A percentile compares a stretch with the other conserved stretches of the same genome.
These are phyloP conservation scores for Coemansia sp. DNA, from an alignment of 192 early-diverging fungal genomes.

Conservation along the genomic window DNA sequence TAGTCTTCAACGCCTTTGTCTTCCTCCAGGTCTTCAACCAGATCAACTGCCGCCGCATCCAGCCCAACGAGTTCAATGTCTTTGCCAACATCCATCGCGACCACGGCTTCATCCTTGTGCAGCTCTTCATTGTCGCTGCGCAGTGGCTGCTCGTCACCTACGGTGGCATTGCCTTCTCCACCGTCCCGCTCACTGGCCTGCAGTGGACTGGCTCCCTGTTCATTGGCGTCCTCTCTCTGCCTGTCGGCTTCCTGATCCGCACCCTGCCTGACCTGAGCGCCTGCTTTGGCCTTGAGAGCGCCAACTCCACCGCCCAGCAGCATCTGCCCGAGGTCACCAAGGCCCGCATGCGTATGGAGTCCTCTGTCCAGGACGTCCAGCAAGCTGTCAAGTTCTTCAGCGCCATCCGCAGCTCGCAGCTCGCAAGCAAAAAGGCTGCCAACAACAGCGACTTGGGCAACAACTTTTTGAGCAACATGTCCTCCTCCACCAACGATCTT, in stretches of 20 bases:
- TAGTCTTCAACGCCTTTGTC: conserved; percentile 93
- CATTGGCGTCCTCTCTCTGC: conserved; percentile 78
- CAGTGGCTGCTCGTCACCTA: conserved; percentile 87
- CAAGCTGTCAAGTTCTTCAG: conserved; percentile 54
- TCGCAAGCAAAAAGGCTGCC: conserved; percentile 5
- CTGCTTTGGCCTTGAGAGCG: conserved; percentile 55
- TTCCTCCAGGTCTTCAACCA: conserved; percentile 95
- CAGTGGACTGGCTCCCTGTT: conserved; percentile 83
- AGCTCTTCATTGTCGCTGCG: conserved; percentile 65
- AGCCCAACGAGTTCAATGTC: conserved; percentile 69
- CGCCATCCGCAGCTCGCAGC: conserved; percentile 55
- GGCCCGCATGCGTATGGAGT: conserved; percentile 52
- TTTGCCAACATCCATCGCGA: conserved; percentile 84
- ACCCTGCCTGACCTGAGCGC: conserved; percentile 71
- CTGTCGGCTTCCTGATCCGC: conserved; percentile 77
- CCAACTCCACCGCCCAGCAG: conserved; percentile 53
- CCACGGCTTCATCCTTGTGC: conserved; percentile 76
- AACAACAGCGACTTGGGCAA: neutral
- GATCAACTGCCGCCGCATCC: conserved; percentile 86
- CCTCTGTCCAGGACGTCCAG: conserved; percentile 47
- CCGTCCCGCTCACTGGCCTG: conserved; percentile 58
- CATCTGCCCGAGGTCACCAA: conserved; percentile 49
- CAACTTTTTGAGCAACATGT: conserved; percentile 38
- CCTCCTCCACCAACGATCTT: neutral
- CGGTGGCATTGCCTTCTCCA: conserved; percentile 88